Conservation (phyloP, 2,329 filamentous ascomycete genomes). For the Nigrospora oryzae region DNA sequence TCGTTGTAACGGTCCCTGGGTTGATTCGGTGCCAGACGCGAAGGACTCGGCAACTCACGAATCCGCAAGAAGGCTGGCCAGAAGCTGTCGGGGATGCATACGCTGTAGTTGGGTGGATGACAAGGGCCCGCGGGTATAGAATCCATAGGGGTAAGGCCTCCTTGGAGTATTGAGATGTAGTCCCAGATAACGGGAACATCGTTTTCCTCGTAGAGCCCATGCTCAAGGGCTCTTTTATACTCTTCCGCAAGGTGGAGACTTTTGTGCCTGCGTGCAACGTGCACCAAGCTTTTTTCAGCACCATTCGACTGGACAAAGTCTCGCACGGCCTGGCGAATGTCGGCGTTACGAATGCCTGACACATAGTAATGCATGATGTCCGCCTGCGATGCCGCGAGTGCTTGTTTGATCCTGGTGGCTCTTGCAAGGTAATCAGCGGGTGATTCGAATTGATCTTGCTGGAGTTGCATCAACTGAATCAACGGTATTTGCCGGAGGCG, state of each 20-base stretch:
- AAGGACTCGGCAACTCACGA: slow-evolving; percentile 36
- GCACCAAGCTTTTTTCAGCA: slow-evolving; percentile 23
- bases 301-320: slow-evolving; percentile 18
- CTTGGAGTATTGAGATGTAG: slow-evolving; percentile 43
- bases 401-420: slow-evolving; percentile 27
- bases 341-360: slow-evolving; percentile 38
- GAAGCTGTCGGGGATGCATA: slow-evolving; percentile 27
- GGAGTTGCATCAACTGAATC: slow-evolving; percentile 42
- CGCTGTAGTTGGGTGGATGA: slow-evolving; percentile 19
- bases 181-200: slow-evolving; percentile 28
- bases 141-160: slow-evolving; percentile 19
- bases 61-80: slow-evolving; percentile 31
- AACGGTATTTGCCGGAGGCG: slow-evolving; percentile 42
- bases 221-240: slow-evolving; percentile 44
- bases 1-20: slow-evolving; percentile 46
- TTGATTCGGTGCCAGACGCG: slow-evolving; percentile 39
- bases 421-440: slow-evolving; percentile 40
- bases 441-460: slow-evolving; percentile 45
- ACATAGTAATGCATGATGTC: slow-evolving; percentile 33
- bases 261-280: slow-evolving; percentile 41
- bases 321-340: slow-evolving; percentile 34
- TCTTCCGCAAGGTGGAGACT: slow-evolving; percentile 46
- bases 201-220: slow-evolving; percentile 32
- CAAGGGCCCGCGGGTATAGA: slow-evolving; percentile 6
- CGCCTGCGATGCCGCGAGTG: slow-evolving; percentile 12